A percentile compares a stretch with the other conserved stretches of the same genome.
Conservation (phyloP, 495 filamentous ascomycete species). For the Aspergillus bridgeri region DNA sequence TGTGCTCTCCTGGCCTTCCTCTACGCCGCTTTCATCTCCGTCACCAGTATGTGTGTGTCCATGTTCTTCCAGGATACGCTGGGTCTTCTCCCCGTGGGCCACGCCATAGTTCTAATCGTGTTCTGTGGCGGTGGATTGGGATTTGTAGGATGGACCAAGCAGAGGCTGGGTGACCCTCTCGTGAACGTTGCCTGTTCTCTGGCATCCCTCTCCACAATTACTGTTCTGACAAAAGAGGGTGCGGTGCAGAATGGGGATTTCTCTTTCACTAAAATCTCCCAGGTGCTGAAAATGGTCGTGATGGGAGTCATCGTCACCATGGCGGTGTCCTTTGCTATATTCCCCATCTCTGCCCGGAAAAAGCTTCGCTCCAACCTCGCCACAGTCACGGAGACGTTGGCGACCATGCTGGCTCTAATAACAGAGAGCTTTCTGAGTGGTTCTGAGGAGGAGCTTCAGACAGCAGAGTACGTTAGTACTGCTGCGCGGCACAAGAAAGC, state of each 20-base stretch:
- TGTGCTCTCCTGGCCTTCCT: constrained; percentile 76
- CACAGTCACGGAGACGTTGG: constrained; percentile 70
- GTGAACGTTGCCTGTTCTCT: constrained; percentile 90
- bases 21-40: constrained; percentile 76
- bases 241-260: constrained; percentile 76
- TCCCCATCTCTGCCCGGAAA: constrained; percentile 75
- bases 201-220: constrained; percentile 87
- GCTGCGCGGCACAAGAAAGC: constrained; percentile 64
- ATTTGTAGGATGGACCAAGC: constrained; percentile 91
- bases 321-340: constrained; percentile 71
- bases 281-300: constrained; percentile 86
- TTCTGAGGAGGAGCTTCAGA: constrained; percentile 70
- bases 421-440: constrained; percentile 83
- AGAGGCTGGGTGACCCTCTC: constrained; percentile 76
- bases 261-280: constrained; percentile 75
- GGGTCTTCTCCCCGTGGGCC: constrained; percentile 65
- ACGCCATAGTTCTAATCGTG: constrained; percentile 75
- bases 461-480: constrained; percentile 59
- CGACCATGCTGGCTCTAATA: constrained; percentile 76
- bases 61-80: constrained; percentile 66
- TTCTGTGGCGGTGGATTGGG: constrained; percentile 90
- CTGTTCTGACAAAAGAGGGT: constrained; percentile 88
- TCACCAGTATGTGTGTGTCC: constrained; percentile 84
- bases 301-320: constrained; percentile 78
- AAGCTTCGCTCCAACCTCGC: constrained; percentile 74